Base-by-base conservation (phyloP, 257 asterid genomes). In the Solanum neorickii region DNA sequence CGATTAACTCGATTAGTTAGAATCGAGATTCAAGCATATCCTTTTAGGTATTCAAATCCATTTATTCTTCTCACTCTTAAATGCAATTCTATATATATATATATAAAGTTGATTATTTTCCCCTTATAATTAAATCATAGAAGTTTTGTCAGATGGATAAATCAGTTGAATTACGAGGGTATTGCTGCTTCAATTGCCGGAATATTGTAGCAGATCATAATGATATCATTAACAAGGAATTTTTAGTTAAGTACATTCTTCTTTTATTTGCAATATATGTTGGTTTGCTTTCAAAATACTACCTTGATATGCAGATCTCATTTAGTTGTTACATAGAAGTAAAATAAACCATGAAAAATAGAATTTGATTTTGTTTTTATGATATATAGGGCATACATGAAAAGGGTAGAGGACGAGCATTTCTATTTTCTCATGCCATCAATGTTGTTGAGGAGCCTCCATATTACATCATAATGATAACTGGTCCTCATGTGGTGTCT, bases 361-460 rank as follows among this genome's bases (percentile, higher is more conserved):
- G 15, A n/a, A 23, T 62, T 15, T 25, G 16, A 46, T 49, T 49
- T 29, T 82, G 44, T 29, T 29, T 18, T 82, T 82, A 78, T 46
- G 60, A 15, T 80, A 20, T 80, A 29, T 29, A 82, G 85, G 65
- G 49, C 41, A 56, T 3, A 23, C 39, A 52, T 59, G 49, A 60
- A 65, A n/a, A 41, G 15, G 86, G 47, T 69, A 16, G 65, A 1
- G 92, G 91, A 66, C 87, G 88, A 56, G 94, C 94, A 6, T 93
- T 86, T 73, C 20, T 93, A 85, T 93, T 90, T 86, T 59, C 87
- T 4, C 94, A 83, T 56, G 91, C 90, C 31, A 89, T 76, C 92
- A 90, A 90, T 87, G 80, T 92, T 9, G 87, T 83, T 12, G 77
- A 87, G 18, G 91, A 93, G 73, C 73, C 87, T 62, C 86, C 90